Percentiles rank a stretch among this genome's conserved stretches.
These are phyloP conservation scores for Picea sitchensis DNA, from an alignment of 75 land plant species.

Conservation along the genomic window DNA sequence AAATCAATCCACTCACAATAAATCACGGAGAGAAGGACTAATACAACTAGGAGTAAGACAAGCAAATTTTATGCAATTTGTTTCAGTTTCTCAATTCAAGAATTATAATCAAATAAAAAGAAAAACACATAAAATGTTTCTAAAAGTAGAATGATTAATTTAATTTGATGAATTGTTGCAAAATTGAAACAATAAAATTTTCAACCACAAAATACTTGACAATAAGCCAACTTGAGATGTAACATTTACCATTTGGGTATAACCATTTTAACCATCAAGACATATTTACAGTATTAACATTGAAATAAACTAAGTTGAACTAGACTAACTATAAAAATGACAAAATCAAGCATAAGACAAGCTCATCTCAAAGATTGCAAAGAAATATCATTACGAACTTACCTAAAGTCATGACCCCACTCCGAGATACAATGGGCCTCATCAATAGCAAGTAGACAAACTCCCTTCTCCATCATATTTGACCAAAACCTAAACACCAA, in stretches of 20 bases:
- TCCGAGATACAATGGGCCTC: conserved; percentile 94
- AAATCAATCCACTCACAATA: too few relatives aligned
- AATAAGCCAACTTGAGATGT: too few relatives aligned
- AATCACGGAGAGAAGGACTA: too few relatives aligned
- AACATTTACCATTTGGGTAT: neutral
- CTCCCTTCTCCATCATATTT: conserved; percentile 46
- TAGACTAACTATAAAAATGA: conserved; percentile 2
- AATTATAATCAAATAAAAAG: neutral
- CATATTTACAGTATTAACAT: neutral
- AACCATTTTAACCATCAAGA: neutral
- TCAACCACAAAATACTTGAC: too few relatives aligned
- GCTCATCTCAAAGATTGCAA: neutral
- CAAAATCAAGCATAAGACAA: neutral
- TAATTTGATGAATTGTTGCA: neutral
- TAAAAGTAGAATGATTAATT: neutral
- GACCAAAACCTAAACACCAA: conserved; percentile 62
- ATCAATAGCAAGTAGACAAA: conserved; percentile 76
- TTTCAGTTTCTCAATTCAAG: too few relatives aligned
- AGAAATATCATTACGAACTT: neutral
- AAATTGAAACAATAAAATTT: neutral
- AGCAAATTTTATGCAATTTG: too few relatives aligned
- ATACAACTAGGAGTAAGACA: neutral
- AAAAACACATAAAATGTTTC: neutral
- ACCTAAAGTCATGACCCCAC: conserved; percentile 96
- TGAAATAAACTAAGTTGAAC: conserved; percentile 4